Base-by-base conservation (phyloP, 805 yeast species). In the Schizosaccharomyces lindneri region DNA sequence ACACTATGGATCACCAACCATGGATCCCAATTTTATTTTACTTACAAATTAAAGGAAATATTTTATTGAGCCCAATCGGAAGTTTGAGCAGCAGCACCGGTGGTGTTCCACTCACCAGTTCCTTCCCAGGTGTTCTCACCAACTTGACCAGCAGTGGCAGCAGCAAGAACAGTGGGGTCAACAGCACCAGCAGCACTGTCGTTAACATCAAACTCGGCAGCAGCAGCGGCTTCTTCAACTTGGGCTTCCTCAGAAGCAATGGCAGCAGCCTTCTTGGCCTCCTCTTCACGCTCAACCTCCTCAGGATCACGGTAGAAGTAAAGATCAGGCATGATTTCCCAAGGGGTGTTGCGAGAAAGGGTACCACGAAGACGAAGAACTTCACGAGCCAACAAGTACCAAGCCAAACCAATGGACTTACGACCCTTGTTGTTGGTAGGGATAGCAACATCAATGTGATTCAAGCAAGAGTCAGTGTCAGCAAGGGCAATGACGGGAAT, bases 291-390 rank as follows among this genome's bases (percentile, higher is more conserved):
- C 80, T 87, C 95, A 78, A 85, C 85, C 81, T 93, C 99, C 81
- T 90, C 97, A 75, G 99, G 98, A 81, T 93, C 96, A 84, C 99
- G 93, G 97, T 93, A 93, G 89, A 93, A 93, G 89, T 89, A 93
- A 78, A 93, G 84, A 82, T 93, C 99, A 78, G 97, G 97, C 98
- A 93, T 93, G 76, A 93, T 93, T 71, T 94, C 80, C 99, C 99
- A 93, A 77, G 85, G 84, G 77, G 93, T 87, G 70, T 85, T 75
- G 83, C 99, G 88, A 87, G 86, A 85, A 71, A 93, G 78, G 75
- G 89, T 83, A 75, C 99, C 98, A 81, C 96, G 86, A 78, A 93
- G 84, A 82, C 99, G 87, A 76, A 93, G 83, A 72, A 93, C 97
- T 81, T 93, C 99, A 81, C 99, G 87, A 74, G 98, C 93, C 72